These are phyloP conservation scores for Taxawa tesnikishii DNA, from an alignment of 2,329 filamentous ascomycete species.

Conservation along the genomic window DNA sequence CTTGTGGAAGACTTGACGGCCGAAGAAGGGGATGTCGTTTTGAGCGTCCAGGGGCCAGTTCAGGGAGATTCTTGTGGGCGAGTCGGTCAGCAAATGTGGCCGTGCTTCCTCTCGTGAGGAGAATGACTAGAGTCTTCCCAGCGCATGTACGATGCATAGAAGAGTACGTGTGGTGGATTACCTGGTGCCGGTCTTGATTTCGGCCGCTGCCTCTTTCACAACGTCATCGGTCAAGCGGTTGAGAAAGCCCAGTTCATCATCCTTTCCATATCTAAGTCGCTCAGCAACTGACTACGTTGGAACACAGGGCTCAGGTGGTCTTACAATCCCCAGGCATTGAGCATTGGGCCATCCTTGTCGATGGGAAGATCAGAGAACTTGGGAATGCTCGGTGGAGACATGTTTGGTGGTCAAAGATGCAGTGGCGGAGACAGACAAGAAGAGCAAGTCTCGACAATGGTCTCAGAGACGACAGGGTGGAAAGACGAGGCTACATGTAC, in stretches of 20 bases:
- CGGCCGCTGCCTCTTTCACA: conserved; percentile 32
- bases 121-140: too few relatives aligned
- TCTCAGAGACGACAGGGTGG: too few relatives aligned
- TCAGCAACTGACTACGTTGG: not conserved
- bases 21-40: conserved; percentile 41
- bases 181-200: conserved; percentile 43
- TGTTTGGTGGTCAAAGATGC: too few relatives aligned
- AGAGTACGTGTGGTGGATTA: conserved; percentile 9
- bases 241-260: conserved; percentile 48
- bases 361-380: conserved; percentile 37
- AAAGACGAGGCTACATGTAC: too few relatives aligned
- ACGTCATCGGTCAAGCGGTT: conserved; percentile 47
- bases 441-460: too few relatives aligned
- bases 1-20: conserved; percentile 42
- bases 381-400: conserved; percentile 21
- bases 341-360: conserved; percentile 32
- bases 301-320: conserved; percentile 4
- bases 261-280: conserved; percentile 41
- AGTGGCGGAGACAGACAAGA: too few relatives aligned
- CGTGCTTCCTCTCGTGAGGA: too few relatives aligned
- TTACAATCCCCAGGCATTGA: conserved; percentile 27
- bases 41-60: conserved; percentile 49
- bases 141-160: too few relatives aligned
- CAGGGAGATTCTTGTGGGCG: conserved; percentile 37
- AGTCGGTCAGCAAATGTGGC: too few relatives aligned